Conservation (phyloP, 176 grass and related monocot species). For the Secale cereale region DNA sequence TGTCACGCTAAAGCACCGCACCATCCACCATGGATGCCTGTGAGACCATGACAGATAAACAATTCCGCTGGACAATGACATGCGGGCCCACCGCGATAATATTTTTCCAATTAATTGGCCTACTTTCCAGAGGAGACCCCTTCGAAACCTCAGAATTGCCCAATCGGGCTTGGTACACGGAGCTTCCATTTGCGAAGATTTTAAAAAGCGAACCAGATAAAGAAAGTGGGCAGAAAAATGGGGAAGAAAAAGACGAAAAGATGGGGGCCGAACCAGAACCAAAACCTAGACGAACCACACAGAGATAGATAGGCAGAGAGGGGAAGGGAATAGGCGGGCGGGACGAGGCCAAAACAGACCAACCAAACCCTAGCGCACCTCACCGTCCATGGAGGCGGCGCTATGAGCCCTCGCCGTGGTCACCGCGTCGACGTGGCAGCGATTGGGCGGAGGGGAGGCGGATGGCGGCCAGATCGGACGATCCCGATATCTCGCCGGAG, state of each 20-base stretch:
- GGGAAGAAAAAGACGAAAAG: slow-evolving; percentile 15
- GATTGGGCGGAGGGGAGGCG: slow-evolving; percentile 9
- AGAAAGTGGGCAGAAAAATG: neutral
- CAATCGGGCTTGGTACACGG: neutral
- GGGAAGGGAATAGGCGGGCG: slow-evolving; percentile 19
- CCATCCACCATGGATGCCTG: neutral
- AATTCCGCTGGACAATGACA: neutral
- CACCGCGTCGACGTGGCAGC: neutral
- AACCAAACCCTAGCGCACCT: slow-evolving; percentile 45
- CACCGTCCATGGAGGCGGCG: slow-evolving; percentile 35
- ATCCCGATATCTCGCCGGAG: slow-evolving; percentile 43
- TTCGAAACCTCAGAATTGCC: slow-evolving; percentile 13
- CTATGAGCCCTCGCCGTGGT: slow-evolving; percentile 18
- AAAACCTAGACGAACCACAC: slow-evolving; percentile 57
- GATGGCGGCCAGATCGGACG: slow-evolving; percentile 64
- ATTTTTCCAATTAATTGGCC: slow-evolving; percentile 2
- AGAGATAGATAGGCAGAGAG: slow-evolving; percentile 29
- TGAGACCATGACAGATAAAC: neutral
- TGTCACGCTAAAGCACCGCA: slow-evolving; percentile 1
- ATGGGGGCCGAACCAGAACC: slow-evolving; percentile 5
- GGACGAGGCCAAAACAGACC: slow-evolving; percentile 43
- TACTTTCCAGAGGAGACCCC: neutral
- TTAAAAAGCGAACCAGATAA: slow-evolving; percentile 27
- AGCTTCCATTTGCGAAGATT: slow-evolving; percentile 1
- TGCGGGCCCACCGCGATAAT: neutral